Percentiles rank a stretch among this genome's conserved stretches.
Conservation (phyloP, 179 eudicot species). For the Actinidia arguta region DNA sequence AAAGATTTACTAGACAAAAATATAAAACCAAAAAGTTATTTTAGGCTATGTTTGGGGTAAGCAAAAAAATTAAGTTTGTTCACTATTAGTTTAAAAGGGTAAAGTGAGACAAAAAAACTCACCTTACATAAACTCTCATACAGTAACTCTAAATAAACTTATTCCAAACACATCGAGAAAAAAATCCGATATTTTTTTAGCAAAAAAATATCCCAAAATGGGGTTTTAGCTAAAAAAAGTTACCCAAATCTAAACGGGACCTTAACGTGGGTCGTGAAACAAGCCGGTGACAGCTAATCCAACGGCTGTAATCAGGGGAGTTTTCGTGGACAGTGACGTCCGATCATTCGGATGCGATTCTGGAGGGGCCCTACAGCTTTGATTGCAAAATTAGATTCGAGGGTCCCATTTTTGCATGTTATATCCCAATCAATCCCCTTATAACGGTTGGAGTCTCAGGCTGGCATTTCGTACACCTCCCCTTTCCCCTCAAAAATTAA, state of each 20-base stretch:
- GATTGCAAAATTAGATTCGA: slow-evolving; percentile 14
- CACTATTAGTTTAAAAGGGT: too few species aligned
- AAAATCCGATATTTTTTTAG: too few species aligned
- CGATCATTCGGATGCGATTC: background rate
- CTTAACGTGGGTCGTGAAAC: background rate
- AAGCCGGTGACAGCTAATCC: background rate
- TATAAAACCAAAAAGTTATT: too few species aligned
- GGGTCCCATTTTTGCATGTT: slow-evolving; percentile 16
- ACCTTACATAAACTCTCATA: too few species aligned
- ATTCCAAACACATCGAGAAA: too few species aligned
- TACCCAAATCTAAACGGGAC: background rate
- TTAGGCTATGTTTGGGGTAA: too few species aligned
- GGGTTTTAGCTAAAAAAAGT: too few species aligned
- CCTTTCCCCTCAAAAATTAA: background rate
- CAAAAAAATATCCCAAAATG: too few species aligned
- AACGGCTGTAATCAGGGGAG: slow-evolving; percentile 18
- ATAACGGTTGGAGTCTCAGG: slow-evolving; percentile 10
- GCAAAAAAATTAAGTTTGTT: too few species aligned
- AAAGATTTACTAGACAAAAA: too few species aligned
- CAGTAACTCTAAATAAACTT: too few species aligned
- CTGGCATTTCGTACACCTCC: slow-evolving; percentile 13
- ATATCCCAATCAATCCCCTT: slow-evolving; percentile 20
- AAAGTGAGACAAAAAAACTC: too few species aligned
- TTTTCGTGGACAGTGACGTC: background rate
- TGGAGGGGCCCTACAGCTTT: slow-evolving; percentile 2